phyloP scores from a whole-genome alignment of 2,329 filamentous ascomycete genomes.

The Trichoderma asperellum region DNA sequence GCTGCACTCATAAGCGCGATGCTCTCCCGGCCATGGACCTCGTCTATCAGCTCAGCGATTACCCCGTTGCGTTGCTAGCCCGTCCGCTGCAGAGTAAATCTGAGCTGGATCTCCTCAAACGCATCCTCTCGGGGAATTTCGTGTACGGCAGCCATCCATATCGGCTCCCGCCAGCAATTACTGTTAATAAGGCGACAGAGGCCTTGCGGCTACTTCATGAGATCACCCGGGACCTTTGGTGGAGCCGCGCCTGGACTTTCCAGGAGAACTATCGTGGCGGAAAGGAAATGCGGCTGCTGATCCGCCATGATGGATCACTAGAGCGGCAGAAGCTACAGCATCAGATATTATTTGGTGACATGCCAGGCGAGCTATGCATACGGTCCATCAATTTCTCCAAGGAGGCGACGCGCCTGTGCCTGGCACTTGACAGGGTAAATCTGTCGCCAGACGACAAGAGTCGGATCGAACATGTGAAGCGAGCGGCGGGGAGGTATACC shows the following conservation, averaged over 20 bases:
- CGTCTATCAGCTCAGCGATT: conserved; percentile 38
- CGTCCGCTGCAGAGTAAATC: conserved; percentile 16
- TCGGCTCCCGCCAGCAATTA: no score
- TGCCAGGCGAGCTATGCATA: no score
- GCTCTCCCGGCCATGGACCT: conserved; percentile 41
- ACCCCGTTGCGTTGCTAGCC: conserved; percentile 39
- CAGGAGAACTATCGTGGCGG: conserved; percentile 42
- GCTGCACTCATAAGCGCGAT: conserved; percentile 33
- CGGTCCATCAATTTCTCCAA: no score
- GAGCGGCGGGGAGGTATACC: no score
- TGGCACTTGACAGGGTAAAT: no score
- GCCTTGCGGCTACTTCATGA: conserved; percentile 34
- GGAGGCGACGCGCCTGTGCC: no score
- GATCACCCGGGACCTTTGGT: conserved; percentile 39
- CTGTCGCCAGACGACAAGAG: no score
- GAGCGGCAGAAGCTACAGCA: no score
- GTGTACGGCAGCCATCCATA: no score
- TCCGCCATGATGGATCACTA: conserved; percentile 33
- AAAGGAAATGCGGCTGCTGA: conserved; percentile 37
- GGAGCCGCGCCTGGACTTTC: conserved; percentile 41
- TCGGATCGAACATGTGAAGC: no score
- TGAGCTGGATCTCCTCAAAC: conserved; percentile 31
- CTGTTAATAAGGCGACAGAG: conserved; percentile 23
- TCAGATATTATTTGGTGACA: no score
- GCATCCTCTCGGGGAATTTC: no score